phyloP scores from a whole-genome alignment of 805 yeast species.

The Schizosaccharomyces octosporus region DNA sequence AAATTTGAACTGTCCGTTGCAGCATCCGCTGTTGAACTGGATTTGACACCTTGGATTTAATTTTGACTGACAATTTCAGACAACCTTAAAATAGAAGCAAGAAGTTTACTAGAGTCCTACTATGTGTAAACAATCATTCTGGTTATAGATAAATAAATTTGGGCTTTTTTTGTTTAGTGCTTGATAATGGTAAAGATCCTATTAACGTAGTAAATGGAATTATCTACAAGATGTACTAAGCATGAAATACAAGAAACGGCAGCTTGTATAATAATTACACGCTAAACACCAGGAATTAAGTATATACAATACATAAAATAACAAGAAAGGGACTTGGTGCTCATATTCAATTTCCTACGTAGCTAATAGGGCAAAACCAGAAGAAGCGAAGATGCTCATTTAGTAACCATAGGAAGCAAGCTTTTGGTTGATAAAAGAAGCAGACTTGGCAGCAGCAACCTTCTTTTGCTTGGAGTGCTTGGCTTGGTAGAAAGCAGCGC shows the following conservation, averaged over 20 bases:
- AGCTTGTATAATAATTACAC: too few species aligned
- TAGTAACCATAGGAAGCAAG: conserved; percentile 96
- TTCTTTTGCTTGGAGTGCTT: conserved; percentile 91
- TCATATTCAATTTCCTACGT: background rate
- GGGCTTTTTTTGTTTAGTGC: too few species aligned
- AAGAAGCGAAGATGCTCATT: conserved; percentile 11
- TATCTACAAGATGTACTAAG: too few species aligned
- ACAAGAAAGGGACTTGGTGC: too few species aligned
- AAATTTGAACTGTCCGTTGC: conserved; percentile 78
- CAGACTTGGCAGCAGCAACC: conserved; percentile 62
- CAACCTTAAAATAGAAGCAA: too few species aligned
- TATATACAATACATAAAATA: background rate
- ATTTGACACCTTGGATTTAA: conserved; percentile 65
- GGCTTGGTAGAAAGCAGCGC: conserved; percentile 97
- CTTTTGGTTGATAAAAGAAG: conserved; percentile 78
- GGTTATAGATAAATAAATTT: too few species aligned
- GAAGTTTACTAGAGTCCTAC: too few species aligned
- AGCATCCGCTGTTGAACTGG: conserved; percentile 57
- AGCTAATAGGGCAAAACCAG: background rate
- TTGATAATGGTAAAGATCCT: too few species aligned
- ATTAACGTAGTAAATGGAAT: too few species aligned
- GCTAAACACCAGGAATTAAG: background rate
- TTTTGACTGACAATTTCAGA: background rate
- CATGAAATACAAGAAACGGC: too few species aligned
- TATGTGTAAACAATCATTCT: too few species aligned